Percentiles rank a stretch among this genome's conserved stretches.
phyloP scores from a whole-genome alignment of 2,329 filamentous ascomycete genomes.

The Dryadomyces quercivorus region DNA sequence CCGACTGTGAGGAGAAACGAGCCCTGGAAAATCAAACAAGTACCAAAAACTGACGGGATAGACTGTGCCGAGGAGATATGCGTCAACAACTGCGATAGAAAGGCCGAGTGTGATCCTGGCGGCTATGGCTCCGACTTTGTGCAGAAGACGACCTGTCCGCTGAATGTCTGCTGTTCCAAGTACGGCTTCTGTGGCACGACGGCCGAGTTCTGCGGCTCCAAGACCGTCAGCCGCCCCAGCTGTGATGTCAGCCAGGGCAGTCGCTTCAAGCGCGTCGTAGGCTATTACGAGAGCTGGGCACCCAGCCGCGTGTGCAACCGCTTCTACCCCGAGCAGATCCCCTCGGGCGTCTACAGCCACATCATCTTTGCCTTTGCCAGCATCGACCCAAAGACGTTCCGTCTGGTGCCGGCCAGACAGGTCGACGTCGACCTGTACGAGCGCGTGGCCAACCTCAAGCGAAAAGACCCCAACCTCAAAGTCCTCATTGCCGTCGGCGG shows the following conservation, averaged over 20 bases:
- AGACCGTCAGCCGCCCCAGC: not conserved
- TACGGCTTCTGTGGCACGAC: constrained; percentile 23
- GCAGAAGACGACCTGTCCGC: not conserved
- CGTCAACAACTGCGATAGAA: constrained; percentile 1
- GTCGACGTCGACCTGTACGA: constrained; percentile 13
- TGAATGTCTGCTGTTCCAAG: constrained; percentile 22
- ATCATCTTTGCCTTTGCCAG: constrained; percentile 22
- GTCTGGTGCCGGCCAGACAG: no score
- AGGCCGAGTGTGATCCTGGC: constrained; percentile 4
- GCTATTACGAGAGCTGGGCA: constrained; percentile 17
- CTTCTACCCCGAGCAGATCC: constrained; percentile 12
- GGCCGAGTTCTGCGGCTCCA: constrained; percentile 17
- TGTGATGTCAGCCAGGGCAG: not conserved
- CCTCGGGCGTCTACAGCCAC: constrained; percentile 17
- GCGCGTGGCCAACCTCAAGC: constrained; percentile 19
- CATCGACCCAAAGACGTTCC: no score
- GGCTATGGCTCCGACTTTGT: not conserved
- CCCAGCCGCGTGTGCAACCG: constrained; percentile 10
- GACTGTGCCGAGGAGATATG: not conserved
- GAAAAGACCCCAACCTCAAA: constrained; percentile 14
- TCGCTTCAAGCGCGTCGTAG: not conserved
- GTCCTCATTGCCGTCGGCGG: constrained; percentile 28
- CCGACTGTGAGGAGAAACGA: no score
- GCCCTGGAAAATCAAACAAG: no score
- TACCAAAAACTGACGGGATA: no score